Conservation (phyloP, 495 filamentous ascomycete species). For the Trichoderma asperelloides region DNA sequence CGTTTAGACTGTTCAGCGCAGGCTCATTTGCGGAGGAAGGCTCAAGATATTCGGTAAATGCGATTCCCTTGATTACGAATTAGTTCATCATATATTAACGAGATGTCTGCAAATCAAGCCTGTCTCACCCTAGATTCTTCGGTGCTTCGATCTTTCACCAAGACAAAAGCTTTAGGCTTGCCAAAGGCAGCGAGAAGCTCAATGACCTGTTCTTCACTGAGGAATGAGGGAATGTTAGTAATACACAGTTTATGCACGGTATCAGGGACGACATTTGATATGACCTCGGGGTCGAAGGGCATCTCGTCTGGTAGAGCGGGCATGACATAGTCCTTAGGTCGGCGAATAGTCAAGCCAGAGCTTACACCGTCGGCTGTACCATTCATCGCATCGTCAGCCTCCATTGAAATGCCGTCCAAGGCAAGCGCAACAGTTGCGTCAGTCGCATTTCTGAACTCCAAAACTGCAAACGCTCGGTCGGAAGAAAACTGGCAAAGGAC, state of each 20-base stretch:
- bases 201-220: slow-evolving; percentile 82
- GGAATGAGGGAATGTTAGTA: slow-evolving; percentile 75
- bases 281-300: slow-evolving; percentile 64
- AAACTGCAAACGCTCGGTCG: slow-evolving; percentile 67
- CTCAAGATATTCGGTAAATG: slow-evolving; percentile 91
- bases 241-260: slow-evolving; percentile 93
- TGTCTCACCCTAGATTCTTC: slow-evolving; percentile 78
- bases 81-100: slow-evolving; percentile 11
- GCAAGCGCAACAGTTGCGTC: slow-evolving; percentile 90
- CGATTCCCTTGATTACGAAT: slow-evolving; percentile 61
- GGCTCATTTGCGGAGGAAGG: slow-evolving; percentile 60
- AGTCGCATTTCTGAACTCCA: slow-evolving; percentile 81
- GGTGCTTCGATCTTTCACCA: slow-evolving; percentile 80
- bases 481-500: slow-evolving; percentile 74
- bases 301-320: slow-evolving; percentile 70
- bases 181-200: slow-evolving; percentile 87
- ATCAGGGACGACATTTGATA: slow-evolving; percentile 77
- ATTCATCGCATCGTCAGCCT: slow-evolving; percentile 53
- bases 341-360: slow-evolving; percentile 67
- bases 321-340: slow-evolving; percentile 97
- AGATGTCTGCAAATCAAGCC: background rate
- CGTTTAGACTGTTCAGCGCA: slow-evolving; percentile 84
- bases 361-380: slow-evolving; percentile 46
- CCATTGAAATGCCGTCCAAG: slow-evolving; percentile 82
- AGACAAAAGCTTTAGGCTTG: slow-evolving; percentile 82